Base-by-base conservation (phyloP, 768 basidiomycete species). In the Fistulinella prunicolor region DNA sequence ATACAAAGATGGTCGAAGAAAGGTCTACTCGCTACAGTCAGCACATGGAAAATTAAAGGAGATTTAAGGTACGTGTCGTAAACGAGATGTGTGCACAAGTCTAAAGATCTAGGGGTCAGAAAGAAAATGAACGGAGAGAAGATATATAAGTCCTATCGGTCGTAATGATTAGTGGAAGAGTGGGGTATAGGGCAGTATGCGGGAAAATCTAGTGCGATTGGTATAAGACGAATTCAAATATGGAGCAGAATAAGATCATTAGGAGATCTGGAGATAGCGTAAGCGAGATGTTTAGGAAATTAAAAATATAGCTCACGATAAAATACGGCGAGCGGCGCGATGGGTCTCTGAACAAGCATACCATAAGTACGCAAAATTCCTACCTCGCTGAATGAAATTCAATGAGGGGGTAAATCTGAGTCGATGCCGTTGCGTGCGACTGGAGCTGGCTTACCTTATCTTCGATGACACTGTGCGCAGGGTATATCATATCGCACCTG, bases 11-110 rank as follows among this genome's bases (percentile, higher is more conserved):
- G 16, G 32, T 22, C 16, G 26, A 34, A 4, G 32, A 12, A 26
- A 3, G 29, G 41, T 12, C 47, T 63, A 59, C 47, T 13, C 6
- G 49, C 57, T 64, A 64, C 59, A 64, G 26, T 54, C 29, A 37
- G 28, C 6, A 40, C 10, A 17, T 28, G 26, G 6, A 26, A 38
- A 36, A 9, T 19, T 16, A 29, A 23, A 28, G 28, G 12, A 12
- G 28, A 12, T n/a, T n/a, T n/a, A n/a, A n/a, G n/a, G n/a, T n/a
- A n/a, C n/a, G n/a, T n/a, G n/a, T n/a, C n/a, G n/a, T n/a, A n/a
- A n/a, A 10, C 26, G 26, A 6, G 5, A 5, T 10, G 10, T 10
- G 23, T 17, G 20, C 8, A 21, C 6, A 32, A 23, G 6, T 10
- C 13, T 28, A 17, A 17, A 24, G 4, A 17, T 7, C 13, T 3